Conservation (phyloP, 202 grass and related monocot genomes). For the Panicum virgatum region DNA sequence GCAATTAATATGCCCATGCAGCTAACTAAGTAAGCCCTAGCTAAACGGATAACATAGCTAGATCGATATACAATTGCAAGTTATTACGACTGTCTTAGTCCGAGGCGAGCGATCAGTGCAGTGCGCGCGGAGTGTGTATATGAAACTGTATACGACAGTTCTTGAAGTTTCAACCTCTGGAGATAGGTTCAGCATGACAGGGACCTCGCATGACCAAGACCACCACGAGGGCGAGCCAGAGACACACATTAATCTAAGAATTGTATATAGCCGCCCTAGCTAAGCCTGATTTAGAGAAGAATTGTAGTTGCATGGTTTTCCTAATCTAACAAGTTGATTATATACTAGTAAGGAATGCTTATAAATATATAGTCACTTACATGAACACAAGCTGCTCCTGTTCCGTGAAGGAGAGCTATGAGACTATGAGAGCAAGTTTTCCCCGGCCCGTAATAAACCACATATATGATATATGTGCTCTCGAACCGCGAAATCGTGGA, state of each 20-base stretch:
- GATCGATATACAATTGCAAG: neutral
- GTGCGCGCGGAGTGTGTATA: too few relatives aligned
- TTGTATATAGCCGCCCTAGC: constrained; percentile 35
- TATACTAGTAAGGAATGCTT: neutral
- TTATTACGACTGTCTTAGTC: neutral
- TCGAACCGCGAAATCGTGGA: too few relatives aligned
- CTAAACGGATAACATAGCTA: neutral
- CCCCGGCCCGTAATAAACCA: too few relatives aligned
- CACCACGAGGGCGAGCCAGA: neutral
- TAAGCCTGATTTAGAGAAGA: constrained; percentile 3
- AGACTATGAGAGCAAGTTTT: too few relatives aligned
- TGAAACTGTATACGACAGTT: neutral
- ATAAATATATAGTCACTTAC: neutral
- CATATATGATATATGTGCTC: too few relatives aligned
- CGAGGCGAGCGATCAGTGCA: neutral
- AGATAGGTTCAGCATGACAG: constrained; percentile 1
- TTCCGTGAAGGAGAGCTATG: too few relatives aligned
- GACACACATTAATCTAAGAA: neutral
- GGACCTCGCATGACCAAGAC: neutral
- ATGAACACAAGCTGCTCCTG: too few relatives aligned
- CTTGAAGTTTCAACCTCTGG: constrained; percentile 9
- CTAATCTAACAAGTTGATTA: constrained; percentile 11
- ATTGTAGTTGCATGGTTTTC: neutral
- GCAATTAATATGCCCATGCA: neutral
- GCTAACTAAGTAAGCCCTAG: neutral